Base-by-base conservation (phyloP, 805 yeast genomes). In the Lachancea waltii region DNA sequence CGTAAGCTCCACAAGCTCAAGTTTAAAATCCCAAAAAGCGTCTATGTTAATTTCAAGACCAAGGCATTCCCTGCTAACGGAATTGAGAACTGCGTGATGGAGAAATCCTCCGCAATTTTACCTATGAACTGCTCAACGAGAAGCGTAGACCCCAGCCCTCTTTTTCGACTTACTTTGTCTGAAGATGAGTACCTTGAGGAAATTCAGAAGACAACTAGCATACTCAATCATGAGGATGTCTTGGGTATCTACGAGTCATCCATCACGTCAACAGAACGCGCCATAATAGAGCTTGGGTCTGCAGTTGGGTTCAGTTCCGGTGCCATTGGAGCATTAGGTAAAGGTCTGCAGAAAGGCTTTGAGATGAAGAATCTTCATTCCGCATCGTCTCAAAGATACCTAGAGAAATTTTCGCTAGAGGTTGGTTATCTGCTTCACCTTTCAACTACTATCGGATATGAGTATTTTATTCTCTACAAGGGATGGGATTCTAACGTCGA, bases 291-390 rank as follows among this genome's bases (percentile, higher is more conserved):
- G 22, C 63, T 92, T 13, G 97, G 98, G 3, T 68, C 79, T 17
- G 68, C 76, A 11, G 82, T 89, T 15, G 69, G 69, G 11, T 81
- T 89, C 46, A 85, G 78, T 45, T 80, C 81, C 31, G 65, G 76
- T 1, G 69, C 73, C 39, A 73, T 85, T n/a, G 96, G 97, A 7
- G 77, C 87, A 0, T 65, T 94, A 7, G 95, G 97, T 6, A 75
- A 73, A 50, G 95, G 96, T 20, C 64, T 92, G 41, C 87, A 85
- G 49, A 72, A 73, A 42, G 98, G 98, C 0, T 94, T 94, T 59
- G 76, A 81, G 10, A 53, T 73, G 40, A 74, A 74, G 35, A 78
- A 79, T 56, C 59, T 76, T 24, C 63, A 65, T 20, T 54, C 62
- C 37, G 62, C 71, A 5, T 73, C 75, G 4, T 54, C 72, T 10